A percentile compares a stretch with the other conserved stretches of the same genome.
phyloP scores from a whole-genome alignment of 2,329 filamentous ascomycete species.

The Pleurostoma richardsiae region DNA sequence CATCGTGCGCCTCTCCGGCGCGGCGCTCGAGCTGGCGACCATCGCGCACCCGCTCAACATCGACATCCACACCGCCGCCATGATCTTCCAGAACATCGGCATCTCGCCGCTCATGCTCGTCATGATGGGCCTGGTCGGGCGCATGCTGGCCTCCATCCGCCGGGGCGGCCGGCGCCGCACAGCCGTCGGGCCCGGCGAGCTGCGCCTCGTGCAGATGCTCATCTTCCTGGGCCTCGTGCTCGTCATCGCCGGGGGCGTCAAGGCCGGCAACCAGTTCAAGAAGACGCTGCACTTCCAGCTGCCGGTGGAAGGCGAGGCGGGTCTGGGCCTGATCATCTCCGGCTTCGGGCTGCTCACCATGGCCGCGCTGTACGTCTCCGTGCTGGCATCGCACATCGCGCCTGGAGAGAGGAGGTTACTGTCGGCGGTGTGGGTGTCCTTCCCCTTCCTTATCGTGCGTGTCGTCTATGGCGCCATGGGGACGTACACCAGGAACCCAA shows the following conservation, averaged over 20 bases:
- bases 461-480: no score
- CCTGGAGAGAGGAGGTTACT: conserved; percentile 22
- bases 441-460: no score
- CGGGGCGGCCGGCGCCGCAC: not conserved
- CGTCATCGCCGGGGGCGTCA: conserved; percentile 28
- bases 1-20: not conserved
- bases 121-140: conserved; percentile 23
- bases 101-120: conserved; percentile 29
- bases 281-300: conserved; percentile 6
- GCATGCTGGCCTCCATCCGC: conserved; percentile 16
- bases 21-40: conserved; percentile 16
- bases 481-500: no score
- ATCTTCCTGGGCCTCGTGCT: conserved; percentile 26
- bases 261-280: conserved; percentile 13
- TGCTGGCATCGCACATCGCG: conserved; percentile 24
- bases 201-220: conserved; percentile 22
- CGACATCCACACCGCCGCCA: conserved; percentile 20
- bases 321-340: conserved; percentile 26
- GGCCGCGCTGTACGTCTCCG: conserved; percentile 16
- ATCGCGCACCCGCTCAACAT: conserved; percentile 19
- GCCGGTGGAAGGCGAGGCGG: conserved; percentile 24
- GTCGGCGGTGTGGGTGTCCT: conserved; percentile 11
- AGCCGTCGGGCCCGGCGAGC: not conserved
- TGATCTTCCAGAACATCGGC: conserved; percentile 30
- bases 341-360: conserved; percentile 20